Base-by-base conservation (phyloP, 139 green algal genomes). In the Chlorella sorokiniana region DNA sequence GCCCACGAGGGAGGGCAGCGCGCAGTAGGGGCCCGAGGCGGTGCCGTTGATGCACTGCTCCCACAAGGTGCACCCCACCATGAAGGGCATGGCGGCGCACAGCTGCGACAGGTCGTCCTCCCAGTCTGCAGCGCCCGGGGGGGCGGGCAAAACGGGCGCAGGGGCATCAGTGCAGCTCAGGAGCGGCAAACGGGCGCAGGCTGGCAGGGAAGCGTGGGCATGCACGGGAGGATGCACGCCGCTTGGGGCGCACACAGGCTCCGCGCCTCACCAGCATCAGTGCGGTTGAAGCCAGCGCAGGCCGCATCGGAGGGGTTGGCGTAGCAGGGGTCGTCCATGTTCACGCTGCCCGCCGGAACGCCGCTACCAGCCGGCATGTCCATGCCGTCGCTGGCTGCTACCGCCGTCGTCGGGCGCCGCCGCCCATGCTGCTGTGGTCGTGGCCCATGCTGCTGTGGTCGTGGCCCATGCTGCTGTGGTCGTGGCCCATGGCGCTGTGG, bases 31-130 rank as follows among this genome's bases (percentile, higher is more conserved):
- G 52, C 73, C 73, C 35, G 29, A 7, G 27, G 73, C 73, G 37
- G 54, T 79, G 73, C 73, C 73, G 27, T 40, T 35, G 6, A 62
- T 59, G 69, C 73, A 79, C 52, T 79, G 73, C 54, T 59, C 37
- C 73, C 73, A 69, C 37, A 79, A n/a, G 8, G 33, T 54, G 54
- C 73, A 79, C 9, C 73, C 73, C 6, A 68, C 27, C 73, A 69
- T 52, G 54, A 69, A 79, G 29, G 73, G 73, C 23, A 51, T 68
- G 23, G 73, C 52, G 54, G 35, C 11, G 54, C 73, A 79, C 33
- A 79, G 73, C 73, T 79, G 59, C 3, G 38, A 40, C 6, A 79
- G 18, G 59, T 79, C 73, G 2, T 38, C 40, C 27, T 31, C 23
- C 73, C 73, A 79, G 37, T 79, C 72, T 79, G 72, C 52, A 52